Evolutionary conservation across 306 rosid genomes (phyloP).

Genomic region (Mimosa bimucronata): DNA sequence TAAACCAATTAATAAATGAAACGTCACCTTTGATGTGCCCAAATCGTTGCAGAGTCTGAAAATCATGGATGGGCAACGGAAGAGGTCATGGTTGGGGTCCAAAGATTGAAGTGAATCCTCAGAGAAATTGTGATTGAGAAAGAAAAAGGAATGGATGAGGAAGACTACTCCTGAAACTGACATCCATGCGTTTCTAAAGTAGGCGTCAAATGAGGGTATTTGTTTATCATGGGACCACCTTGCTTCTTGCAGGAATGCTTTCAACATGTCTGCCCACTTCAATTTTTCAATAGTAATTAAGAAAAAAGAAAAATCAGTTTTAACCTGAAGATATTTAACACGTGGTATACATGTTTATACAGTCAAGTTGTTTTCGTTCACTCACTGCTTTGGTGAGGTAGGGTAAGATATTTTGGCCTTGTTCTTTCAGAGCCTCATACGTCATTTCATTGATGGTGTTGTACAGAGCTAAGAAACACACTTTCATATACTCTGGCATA

Average conservation of each 20-base stretch:
- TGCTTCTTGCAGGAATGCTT: constrained; percentile 62
- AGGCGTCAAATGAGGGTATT: constrained; percentile 46
- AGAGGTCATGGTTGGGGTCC: constrained; percentile 37
- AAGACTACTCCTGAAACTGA: constrained; percentile 49
- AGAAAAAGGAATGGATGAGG: constrained; percentile 48
- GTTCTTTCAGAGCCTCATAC: constrained; percentile 45
- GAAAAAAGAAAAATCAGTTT: background rate
- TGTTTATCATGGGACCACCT: constrained; percentile 46
- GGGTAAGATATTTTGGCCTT: constrained; percentile 50
- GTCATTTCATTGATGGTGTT: constrained; percentile 62
- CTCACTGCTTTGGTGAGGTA: constrained; percentile 54
- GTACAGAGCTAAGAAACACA: constrained; percentile 65
- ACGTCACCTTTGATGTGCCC: constrained; percentile 50
- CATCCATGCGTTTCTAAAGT: constrained; percentile 56
- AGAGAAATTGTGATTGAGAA: constrained; percentile 41
- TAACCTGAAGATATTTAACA: background rate
- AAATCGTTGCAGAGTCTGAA: constrained; percentile 66
- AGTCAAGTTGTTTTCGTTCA: background rate
- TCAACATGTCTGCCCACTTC: constrained; percentile 62
- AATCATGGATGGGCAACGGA: constrained; percentile 46
- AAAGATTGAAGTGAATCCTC: constrained; percentile 43
- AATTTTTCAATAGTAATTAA: background rate
- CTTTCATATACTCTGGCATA: constrained; percentile 60
- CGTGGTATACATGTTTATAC: background rate
- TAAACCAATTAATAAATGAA: background rate